Evolutionary conservation across 371 early-diverging fungal genomes (phyloP), one percentile per base, ranked within the genome.

Genomic region (Mucor mucedo): DNA sequence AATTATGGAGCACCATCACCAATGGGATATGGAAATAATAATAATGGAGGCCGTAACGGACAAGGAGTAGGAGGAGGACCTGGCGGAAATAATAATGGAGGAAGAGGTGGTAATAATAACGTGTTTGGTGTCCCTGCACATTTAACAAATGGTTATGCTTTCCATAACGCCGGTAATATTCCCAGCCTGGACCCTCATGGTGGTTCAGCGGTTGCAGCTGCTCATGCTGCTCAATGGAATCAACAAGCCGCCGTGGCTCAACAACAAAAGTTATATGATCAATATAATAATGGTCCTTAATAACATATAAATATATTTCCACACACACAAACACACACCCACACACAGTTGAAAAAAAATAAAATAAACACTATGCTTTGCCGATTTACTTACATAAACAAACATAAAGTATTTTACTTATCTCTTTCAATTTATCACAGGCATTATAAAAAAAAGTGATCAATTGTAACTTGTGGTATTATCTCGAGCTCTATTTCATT

Each of bases 161-260:
- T 70, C 56, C 66, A 65, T 30, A 57, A 58, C 29, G n/a, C 49
- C 27, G 42, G 35, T 6, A 56, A 55, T 50, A 58, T 66, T 11
- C 57, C 68, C n/a, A 66, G 48, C 28, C 41, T 68, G 38, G 68
- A 68, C 44, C 59, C 63, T 58, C 68, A 68, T 55, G 29, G 54
- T 33, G 59, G 59, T 38, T 57, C 61, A 35, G 57, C 56, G 38
- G 62, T 56, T 28, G 55, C 63, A 11, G 58, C 67, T 53, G 62
- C 62, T 11, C 62, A 61, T 53, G 62, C 67, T 47, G 67, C 50
- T 29, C 68, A 68, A 42, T 68, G 68, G 68, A 68, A 68, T 29
- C 63, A 68, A 49, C 68, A 62, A 48, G 68, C 68, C 54, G 63
- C 68, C 11, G 44, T 67, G 40, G 59, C 68, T 13, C 63, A 63